Evolutionary conservation across 164 flowering plant species (phyloP).

Genomic region (Stephania yunnanensis): DNA sequence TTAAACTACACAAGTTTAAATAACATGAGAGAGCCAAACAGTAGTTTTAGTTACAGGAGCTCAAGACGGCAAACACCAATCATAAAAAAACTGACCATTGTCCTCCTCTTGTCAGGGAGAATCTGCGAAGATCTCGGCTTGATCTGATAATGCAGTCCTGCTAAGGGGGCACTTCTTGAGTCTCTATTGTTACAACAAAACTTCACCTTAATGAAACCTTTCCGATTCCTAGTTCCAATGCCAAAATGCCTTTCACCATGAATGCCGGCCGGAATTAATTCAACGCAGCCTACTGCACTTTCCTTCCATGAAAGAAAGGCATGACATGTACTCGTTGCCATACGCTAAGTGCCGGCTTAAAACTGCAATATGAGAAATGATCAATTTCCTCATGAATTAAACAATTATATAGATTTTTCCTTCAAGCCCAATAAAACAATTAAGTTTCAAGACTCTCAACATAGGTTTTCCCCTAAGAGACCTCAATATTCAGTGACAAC

Average conservation of each 20-base stretch:
- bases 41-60: slow-evolving; percentile 5
- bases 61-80: slow-evolving; percentile 14
- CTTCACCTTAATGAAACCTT: slow-evolving; percentile 20
- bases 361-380: slow-evolving; percentile 22
- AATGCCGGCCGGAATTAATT: slow-evolving; percentile 15
- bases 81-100: slow-evolving; percentile 6
- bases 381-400: background rate
- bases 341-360: slow-evolving; percentile 13
- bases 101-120: slow-evolving; percentile 12
- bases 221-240: slow-evolving; percentile 13
- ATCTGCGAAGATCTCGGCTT: slow-evolving; percentile 16
- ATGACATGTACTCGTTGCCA: slow-evolving; percentile 36
- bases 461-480: too few species aligned
- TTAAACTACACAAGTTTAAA: background rate
- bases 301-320: slow-evolving; percentile 22
- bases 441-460: too few species aligned
- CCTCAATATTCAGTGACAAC: too few species aligned
- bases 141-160: slow-evolving; percentile 5
- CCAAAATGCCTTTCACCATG: slow-evolving; percentile 11
- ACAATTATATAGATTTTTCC: too few species aligned
- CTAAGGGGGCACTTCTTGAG: slow-evolving; percentile 16
- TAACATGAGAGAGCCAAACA: background rate
- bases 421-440: too few species aligned
- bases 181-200: slow-evolving; percentile 14
- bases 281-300: slow-evolving; percentile 14